phyloP scores from a whole-genome alignment of 805 yeast species.

The Lipomyces sp. region DNA sequence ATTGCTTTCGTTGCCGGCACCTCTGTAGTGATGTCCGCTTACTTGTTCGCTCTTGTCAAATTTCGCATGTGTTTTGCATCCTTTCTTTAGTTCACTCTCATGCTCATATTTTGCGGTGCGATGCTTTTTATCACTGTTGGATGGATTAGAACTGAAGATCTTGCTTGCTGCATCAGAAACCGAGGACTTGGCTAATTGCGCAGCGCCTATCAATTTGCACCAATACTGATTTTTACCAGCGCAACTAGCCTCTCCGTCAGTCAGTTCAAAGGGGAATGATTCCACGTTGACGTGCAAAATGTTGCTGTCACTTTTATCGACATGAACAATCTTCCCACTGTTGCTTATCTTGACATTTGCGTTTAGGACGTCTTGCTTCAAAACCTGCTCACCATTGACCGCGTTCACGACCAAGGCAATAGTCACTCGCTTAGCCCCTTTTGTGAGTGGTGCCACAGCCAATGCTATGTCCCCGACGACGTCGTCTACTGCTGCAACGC shows the following conservation, averaged over 20 bases:
- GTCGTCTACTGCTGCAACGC: not conserved
- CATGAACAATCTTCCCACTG: not conserved
- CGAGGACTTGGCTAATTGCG: constrained; percentile 5
- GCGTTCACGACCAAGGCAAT: not conserved
- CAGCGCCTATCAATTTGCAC: constrained; percentile 6
- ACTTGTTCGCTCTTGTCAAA: not conserved
- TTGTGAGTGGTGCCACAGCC: not conserved
- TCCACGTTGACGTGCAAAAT: not conserved
- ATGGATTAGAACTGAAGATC: not conserved
- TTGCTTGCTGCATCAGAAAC: not conserved
- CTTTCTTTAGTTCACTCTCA: not conserved
- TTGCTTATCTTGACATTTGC: not conserved
- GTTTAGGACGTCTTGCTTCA: not conserved
- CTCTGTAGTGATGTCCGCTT: not conserved
- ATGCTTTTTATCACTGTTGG: not conserved
- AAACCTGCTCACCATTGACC: not conserved
- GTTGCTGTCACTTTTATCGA: not conserved
- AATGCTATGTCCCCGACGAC: not conserved
- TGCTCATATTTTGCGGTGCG: not conserved
- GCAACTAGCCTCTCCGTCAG: constrained; percentile 6
- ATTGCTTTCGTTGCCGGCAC: constrained; percentile 25
- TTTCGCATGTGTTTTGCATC: not conserved
- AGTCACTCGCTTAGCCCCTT: not conserved
- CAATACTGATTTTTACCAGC: constrained; percentile 11
- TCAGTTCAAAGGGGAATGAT: not conserved